phyloP scores from a whole-genome alignment of 495 filamentous ascomycete genomes.

The Hyaloscypha variabilis region DNA sequence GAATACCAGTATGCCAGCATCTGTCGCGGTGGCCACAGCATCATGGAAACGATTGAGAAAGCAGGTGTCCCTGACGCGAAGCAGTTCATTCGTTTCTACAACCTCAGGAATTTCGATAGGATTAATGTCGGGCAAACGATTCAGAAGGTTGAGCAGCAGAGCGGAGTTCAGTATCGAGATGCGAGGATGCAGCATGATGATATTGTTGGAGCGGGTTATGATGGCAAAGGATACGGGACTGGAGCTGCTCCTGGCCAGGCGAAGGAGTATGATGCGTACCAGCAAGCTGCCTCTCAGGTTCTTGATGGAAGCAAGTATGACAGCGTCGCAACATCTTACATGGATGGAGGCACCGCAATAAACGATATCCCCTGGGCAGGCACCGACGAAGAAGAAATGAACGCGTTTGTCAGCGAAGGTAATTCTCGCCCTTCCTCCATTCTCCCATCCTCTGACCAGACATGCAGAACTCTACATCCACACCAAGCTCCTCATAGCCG shows the following conservation, averaged over 20 bases:
- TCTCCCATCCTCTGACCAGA: background rate
- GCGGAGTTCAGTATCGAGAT: slow-evolving; percentile 74
- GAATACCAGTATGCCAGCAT: slow-evolving; percentile 92
- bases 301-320: slow-evolving; percentile 58
- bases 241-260: slow-evolving; percentile 40
- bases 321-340: slow-evolving; percentile 79
- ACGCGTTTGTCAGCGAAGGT: slow-evolving; percentile 84
- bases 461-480: slow-evolving; percentile 75
- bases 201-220: slow-evolving; percentile 38
- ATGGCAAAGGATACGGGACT: slow-evolving; percentile 28
- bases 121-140: slow-evolving; percentile 74
- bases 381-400: slow-evolving; percentile 70
- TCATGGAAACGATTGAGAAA: slow-evolving; percentile 75
- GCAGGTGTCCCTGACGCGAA: slow-evolving; percentile 67
- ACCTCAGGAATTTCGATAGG: slow-evolving; percentile 84
- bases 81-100: slow-evolving; percentile 93
- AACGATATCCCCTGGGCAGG: slow-evolving; percentile 80
- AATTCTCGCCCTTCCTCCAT: background rate
- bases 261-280: slow-evolving; percentile 61
- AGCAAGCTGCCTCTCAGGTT: slow-evolving; percentile 60
- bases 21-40: slow-evolving; percentile 82
- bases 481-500: slow-evolving; percentile 90
- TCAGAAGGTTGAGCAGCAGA: slow-evolving; percentile 62
- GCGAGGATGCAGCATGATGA: slow-evolving; percentile 71
- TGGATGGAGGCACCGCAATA: slow-evolving; percentile 79